Conservation (phyloP, 306 rosid species). For the Comarum palustre region DNA sequence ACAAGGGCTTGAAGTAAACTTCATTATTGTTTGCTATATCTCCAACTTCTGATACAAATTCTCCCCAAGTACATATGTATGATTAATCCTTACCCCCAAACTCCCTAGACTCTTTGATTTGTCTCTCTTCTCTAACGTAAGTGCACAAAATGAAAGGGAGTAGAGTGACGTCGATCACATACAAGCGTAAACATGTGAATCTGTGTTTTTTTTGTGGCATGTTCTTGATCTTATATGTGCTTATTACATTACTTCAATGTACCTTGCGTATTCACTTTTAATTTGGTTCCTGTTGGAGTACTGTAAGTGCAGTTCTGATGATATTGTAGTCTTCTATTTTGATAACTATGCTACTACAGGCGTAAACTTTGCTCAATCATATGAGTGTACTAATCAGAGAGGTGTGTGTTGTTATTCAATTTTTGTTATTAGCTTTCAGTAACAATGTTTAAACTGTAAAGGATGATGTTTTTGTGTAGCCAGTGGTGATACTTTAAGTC, state of each 20-base stretch:
- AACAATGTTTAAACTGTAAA: neutral
- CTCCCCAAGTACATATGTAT: conserved; percentile 25
- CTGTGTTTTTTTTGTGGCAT: neutral
- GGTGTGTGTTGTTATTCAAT: too few relatives aligned
- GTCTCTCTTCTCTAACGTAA: neutral
- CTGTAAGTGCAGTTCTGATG: neutral
- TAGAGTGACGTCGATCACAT: too few relatives aligned
- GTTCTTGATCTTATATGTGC: neutral
- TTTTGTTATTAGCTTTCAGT: neutral
- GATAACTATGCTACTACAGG: neutral
- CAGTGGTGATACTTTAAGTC: neutral
- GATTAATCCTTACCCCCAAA: conserved; percentile 4
- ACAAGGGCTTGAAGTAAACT: neutral
- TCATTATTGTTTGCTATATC: neutral
- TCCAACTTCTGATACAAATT: neutral
- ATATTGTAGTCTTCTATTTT: conserved; percentile 1
- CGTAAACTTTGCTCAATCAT: neutral
- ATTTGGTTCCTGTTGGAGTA: neutral
- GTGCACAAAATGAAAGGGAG: neutral
- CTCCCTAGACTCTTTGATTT: neutral
- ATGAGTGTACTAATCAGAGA: neutral
- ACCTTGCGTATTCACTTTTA: neutral
- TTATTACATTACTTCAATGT: neutral
- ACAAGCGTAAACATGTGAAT: too few relatives aligned
- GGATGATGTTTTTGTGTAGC: neutral